A percentile compares a stretch with the other conserved stretches of the same genome.
Evolutionary conservation across 768 basidiomycete genomes (phyloP).

Genomic region (Glaciozyma antarctica): DNA sequence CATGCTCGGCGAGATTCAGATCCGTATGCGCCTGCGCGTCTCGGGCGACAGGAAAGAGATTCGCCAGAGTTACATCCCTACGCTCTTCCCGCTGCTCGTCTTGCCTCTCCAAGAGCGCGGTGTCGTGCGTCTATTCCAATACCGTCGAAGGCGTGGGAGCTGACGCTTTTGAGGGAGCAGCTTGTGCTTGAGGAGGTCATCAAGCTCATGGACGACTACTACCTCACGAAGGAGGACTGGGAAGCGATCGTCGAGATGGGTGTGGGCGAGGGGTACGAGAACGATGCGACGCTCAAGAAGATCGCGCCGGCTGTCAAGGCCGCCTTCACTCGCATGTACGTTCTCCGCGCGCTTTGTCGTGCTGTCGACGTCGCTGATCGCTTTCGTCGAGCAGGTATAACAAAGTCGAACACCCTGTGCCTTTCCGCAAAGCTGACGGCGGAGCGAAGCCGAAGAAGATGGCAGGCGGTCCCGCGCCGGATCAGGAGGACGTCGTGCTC

Average conservation of each 20-base stretch:
- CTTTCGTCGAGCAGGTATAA: conserved; percentile 59
- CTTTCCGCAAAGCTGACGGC: conserved; percentile 77
- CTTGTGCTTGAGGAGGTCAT: conserved; percentile 74
- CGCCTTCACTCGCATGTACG: conserved; percentile 73
- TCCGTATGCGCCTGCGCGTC: conserved; percentile 86
- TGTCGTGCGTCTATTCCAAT: conserved; percentile 48
- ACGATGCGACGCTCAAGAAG: conserved; percentile 68
- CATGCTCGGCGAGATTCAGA: conserved; percentile 79
- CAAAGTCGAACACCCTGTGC: conserved; percentile 75
- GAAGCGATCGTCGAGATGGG: conserved; percentile 91
- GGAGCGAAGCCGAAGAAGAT: conserved; percentile 47
- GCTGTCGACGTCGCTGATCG: not conserved
- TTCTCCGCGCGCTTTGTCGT: not conserved
- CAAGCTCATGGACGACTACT: conserved; percentile 85
- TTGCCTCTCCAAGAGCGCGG: conserved; percentile 66
- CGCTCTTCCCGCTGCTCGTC: conserved; percentile 72
- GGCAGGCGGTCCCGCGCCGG: conserved; percentile 57
- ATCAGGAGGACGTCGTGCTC: conserved; percentile 67
- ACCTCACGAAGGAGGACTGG: conserved; percentile 88
- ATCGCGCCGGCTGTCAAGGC: conserved; percentile 72
- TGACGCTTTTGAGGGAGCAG: conserved; percentile 41
- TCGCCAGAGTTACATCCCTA: conserved; percentile 79
- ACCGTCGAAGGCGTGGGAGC: not conserved
- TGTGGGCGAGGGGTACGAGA: conserved; percentile 60
- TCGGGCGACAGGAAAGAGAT: conserved; percentile 86